Base-by-base conservation (phyloP, 805 yeast species). In the Suhomyces xylopsoci region DNA sequence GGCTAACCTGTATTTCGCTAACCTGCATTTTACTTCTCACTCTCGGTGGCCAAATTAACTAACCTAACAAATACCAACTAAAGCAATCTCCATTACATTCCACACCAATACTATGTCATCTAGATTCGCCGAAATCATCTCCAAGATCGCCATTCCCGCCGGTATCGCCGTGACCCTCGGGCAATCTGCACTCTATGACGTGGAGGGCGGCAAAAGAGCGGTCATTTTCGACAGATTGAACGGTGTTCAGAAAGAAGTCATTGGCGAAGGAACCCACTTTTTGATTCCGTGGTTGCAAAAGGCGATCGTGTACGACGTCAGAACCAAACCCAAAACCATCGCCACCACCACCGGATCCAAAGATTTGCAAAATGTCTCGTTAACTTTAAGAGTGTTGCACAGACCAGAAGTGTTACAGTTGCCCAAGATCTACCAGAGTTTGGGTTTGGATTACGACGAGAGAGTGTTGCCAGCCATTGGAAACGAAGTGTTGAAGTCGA, bases 251-350 rank as follows among this genome's bases (percentile, higher is more conserved):
- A 84, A 84, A 62, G 74, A 76, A n/a, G 97, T 94, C 22, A 78
- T 92, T 55, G 97, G 97, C 26, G 99, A 94, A 75, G 99, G 99
- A 55, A 88, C 98, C 22, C 98, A 94, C 71, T 94, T 94, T 70
- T 76, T 92, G 58, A 70, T 94, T 50, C 99, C 99, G 50, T 94
- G 99, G 98, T 77, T 94, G 58, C 99, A 94, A 69, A 85, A 83
- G 68, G 96, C 98, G 3, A 81, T 94, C 48, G 75, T 90, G 15
- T 94, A 81, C 69, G 99, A 94, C 69, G 97, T 94, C 26, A 82
- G 97, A 67, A 92, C 97, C n/a, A 88, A 84, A 58, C 98, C 99
- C 34, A 86, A 94, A 72, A 89, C 88, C 61, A 92, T 94, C 64
- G 84, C 96, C 44, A 87, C 98, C 20, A 89, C 91, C 58, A 94